Base-by-base conservation (phyloP, 805 yeast genomes). In the Saccharomyces eubayanus region DNA sequence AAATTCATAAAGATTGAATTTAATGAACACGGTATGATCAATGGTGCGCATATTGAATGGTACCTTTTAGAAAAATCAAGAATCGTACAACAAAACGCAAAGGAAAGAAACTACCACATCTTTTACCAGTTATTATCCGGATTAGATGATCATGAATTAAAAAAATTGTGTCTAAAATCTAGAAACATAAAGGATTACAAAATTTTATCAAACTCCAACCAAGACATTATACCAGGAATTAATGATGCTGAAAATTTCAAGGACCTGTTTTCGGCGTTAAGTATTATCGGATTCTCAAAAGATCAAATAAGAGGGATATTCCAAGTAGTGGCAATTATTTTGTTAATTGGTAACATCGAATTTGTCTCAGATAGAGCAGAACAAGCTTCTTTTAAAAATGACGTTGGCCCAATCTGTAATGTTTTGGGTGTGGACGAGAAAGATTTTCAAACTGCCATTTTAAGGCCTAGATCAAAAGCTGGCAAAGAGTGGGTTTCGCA, bases 31-130 rank as follows among this genome's bases (percentile, higher is more conserved):
- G 89, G 89, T 2, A 78, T 78, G 55, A 85, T 94, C 47, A 76
- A 80, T 21, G 97, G 97, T 11, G 98, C 98, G 10, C 85, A 87
- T 59, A 89, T 94, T 50, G 97, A 92, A 62, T 94, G 96, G 89
- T 94, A 94, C 63, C 73, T 94, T 27, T 73, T 94, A 45, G 99
- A 94, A 67, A 94, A 94, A 70, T 89, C 97, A 5, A 82, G 99
- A 63, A 96, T 94, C 14, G 85, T 89, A 5, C 73, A 79, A 46
- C 97, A 89, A 71, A 81, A 84, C 51, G 56, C 73, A 6, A 72
- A 78, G 21, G 99, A 94, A 71, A 79, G 99, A 68, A 94, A 91
- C 66, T 94, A 92, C 66, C 99, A 94, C 67, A 80, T 91, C 4
- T 94, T 94, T 66, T 94, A 94, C 70, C 97, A 94, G 65, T 70